Percentiles rank a stretch among this genome's conserved stretches.
phyloP scores from a whole-genome alignment of 257 asterid genomes.

The Solanum dulcamara region DNA sequence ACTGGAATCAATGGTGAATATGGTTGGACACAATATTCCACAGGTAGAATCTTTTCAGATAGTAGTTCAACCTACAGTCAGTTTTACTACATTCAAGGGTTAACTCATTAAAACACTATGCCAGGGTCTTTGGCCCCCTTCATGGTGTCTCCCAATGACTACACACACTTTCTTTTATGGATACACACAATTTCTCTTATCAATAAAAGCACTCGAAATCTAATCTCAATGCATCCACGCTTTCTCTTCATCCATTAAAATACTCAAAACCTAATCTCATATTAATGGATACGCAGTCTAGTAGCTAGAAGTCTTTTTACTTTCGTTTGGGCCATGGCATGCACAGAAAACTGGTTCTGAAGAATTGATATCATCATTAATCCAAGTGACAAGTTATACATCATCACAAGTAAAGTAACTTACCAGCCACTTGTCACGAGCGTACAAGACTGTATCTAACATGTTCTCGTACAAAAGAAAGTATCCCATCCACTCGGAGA shows the following conservation, averaged over 20 bases:
- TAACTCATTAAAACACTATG: background rate
- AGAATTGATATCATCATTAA: background rate
- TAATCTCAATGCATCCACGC: background rate
- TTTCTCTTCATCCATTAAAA: background rate
- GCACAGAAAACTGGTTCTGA: background rate
- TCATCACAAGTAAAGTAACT: constrained; percentile 12
- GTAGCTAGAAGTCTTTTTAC: too few species aligned
- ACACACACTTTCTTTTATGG: background rate
- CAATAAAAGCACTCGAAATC: background rate
- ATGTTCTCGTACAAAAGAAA: constrained; percentile 85
- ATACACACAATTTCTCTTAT: background rate
- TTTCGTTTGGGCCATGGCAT: too few species aligned
- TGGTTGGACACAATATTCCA: background rate
- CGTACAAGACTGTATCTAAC: constrained; percentile 79
- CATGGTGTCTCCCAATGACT: background rate
- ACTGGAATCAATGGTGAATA: background rate
- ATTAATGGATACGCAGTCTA: background rate
- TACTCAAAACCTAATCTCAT: background rate
- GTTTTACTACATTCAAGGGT: background rate
- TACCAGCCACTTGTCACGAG: constrained; percentile 96
- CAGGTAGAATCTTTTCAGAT: background rate
- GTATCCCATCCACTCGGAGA: constrained; percentile 99
- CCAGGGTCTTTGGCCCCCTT: background rate
- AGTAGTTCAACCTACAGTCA: background rate
- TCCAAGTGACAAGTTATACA: background rate